phyloP scores from a whole-genome alignment of 176 grass and related monocot genomes.

The Carex pumila region DNA sequence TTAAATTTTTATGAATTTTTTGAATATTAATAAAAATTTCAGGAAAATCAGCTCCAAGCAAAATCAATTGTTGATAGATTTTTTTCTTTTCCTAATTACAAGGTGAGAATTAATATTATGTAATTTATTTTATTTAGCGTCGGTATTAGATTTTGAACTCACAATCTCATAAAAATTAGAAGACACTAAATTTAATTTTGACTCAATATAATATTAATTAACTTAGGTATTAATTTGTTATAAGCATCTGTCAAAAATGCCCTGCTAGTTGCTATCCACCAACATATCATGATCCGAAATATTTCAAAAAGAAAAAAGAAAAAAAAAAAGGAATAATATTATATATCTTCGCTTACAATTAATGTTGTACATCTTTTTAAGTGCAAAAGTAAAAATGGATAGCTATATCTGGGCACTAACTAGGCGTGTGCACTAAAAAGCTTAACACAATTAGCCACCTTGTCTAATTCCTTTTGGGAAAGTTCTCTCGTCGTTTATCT shows the following conservation, averaged over 20 bases:
- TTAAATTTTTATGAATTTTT: no score
- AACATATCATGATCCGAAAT: neutral
- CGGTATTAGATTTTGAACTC: neutral
- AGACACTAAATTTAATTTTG: neutral
- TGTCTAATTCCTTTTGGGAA: slow-evolving; percentile 43
- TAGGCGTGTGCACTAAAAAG: slow-evolving; percentile 26
- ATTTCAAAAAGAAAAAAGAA: neutral
- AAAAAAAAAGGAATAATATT: no score
- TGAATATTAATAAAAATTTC: no score
- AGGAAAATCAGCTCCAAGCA: neutral
- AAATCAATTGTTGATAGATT: neutral
- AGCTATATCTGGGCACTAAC: neutral
- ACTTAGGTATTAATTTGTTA: neutral
- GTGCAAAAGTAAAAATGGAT: neutral
- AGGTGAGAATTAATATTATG: no score
- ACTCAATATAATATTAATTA: neutral
- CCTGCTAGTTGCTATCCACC: neutral
- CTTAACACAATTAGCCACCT: slow-evolving; percentile 21
- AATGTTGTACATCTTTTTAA: neutral
- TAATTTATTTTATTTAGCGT: no score
- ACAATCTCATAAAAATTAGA: neutral
- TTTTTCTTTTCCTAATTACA: neutral
- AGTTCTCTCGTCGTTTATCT: slow-evolving; percentile 25
- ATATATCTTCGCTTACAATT: neutral
- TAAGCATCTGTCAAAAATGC: neutral